These are phyloP conservation scores for Hepatocystis sp. DNA, from an alignment of 169 alveolate genomes.

Conservation along the genomic window DNA sequence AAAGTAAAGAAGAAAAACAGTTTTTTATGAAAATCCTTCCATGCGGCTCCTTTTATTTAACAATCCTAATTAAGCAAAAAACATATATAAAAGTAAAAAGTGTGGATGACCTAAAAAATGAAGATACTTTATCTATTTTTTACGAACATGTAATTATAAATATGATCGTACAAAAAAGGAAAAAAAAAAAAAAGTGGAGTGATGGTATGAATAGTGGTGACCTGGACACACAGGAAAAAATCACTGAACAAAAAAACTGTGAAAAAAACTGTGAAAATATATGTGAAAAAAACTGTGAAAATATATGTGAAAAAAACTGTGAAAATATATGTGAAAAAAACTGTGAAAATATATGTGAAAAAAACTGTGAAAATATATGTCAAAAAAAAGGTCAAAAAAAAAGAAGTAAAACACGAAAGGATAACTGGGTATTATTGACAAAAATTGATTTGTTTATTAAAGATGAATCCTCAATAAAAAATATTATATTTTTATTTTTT, in stretches of 20 bases:
- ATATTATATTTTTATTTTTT: slow-evolving; percentile 35
- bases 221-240: not conserved
- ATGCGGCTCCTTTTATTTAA: slow-evolving; percentile 61
- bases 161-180: slow-evolving; percentile 8
- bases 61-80: slow-evolving; percentile 28
- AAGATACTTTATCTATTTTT: slow-evolving; percentile 6
- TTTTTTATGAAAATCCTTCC: slow-evolving; percentile 17
- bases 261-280: not conserved
- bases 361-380: not conserved
- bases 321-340: not conserved
- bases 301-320: not conserved
- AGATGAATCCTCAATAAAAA: slow-evolving; percentile 12
- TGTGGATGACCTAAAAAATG: slow-evolving; percentile 9
- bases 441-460: slow-evolving; percentile 40
- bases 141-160: slow-evolving; percentile 26
- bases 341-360: no score
- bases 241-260: not conserved
- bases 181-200: not conserved
- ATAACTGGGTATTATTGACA: slow-evolving; percentile 32
- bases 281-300: not conserved
- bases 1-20: not conserved
- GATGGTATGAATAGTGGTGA: not conserved
- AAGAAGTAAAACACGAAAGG: not conserved
- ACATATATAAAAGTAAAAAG: slow-evolving; percentile 21
- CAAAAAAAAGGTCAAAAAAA: no score